Evolutionary conservation across 192 early-diverging fungal species (phyloP).

Genomic region (Entomortierella parvispora): DNA sequence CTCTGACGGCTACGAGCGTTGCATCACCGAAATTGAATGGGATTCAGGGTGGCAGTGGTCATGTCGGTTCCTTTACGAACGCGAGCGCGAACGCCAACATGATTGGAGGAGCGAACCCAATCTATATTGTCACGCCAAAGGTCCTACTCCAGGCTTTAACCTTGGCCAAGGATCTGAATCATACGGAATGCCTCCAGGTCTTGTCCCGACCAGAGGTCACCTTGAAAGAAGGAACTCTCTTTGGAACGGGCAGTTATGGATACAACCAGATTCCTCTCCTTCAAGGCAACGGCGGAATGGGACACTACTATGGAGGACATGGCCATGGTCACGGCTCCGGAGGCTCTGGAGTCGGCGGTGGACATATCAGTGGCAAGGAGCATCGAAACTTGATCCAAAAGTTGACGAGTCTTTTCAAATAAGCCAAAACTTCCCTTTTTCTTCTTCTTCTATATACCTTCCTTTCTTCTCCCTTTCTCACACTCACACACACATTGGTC

Average conservation of each 20-base stretch:
- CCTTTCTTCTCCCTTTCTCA: neutral
- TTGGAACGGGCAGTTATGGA: slow-evolving; percentile 49
- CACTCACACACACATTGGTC: neutral
- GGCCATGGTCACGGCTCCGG: slow-evolving; percentile 11
- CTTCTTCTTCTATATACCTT: slow-evolving; percentile 25
- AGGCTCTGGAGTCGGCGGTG: neutral
- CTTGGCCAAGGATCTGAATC: slow-evolving; percentile 40
- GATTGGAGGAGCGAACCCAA: slow-evolving; percentile 36
- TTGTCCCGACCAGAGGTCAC: slow-evolving; percentile 44
- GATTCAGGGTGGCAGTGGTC: slow-evolving; percentile 30
- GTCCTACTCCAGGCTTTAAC: slow-evolving; percentile 42
- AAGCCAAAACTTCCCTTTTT: neutral
- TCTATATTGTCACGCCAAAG: slow-evolving; percentile 47
- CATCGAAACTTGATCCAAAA: slow-evolving; percentile 47
- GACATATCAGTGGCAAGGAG: slow-evolving; percentile 32
- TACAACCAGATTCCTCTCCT: slow-evolving; percentile 30
- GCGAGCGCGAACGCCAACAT: slow-evolving; percentile 49
- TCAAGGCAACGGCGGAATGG: slow-evolving; percentile 4
- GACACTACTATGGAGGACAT: slow-evolving; percentile 15
- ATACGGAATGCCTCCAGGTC: slow-evolving; percentile 41
- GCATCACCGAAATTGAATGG: slow-evolving; percentile 31
- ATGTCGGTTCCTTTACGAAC: slow-evolving; percentile 43
- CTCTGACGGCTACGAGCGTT: slow-evolving; percentile 3
- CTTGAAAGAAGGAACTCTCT: slow-evolving; percentile 43
- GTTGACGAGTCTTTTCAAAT: slow-evolving; percentile 48